Evolutionary conservation across 345 rosid species (phyloP).

Genomic region (Syzygium aromaticum): DNA sequence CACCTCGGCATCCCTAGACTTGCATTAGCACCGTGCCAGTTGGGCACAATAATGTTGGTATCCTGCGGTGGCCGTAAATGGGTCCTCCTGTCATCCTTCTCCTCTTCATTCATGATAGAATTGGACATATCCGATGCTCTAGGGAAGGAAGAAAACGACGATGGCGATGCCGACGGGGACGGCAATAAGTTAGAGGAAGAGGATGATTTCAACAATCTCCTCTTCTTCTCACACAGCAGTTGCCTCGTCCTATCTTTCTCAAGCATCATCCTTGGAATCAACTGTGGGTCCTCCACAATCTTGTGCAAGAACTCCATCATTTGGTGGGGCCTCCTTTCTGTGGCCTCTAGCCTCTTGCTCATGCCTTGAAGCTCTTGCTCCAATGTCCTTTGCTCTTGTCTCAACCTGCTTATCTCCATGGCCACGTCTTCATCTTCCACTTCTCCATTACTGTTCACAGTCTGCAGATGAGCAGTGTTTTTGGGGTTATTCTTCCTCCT

Average conservation of each 20-base stretch:
- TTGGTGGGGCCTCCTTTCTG: constrained; percentile 81
- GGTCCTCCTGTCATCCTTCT: background rate
- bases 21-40: background rate
- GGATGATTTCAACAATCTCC: constrained; percentile 25
- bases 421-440: constrained; percentile 50
- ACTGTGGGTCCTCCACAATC: constrained; percentile 65
- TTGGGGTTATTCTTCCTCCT: constrained; percentile 62
- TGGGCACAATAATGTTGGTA: background rate
- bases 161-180: constrained; percentile 19
- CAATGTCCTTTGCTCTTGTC: constrained; percentile 50
- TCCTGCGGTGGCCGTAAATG: background rate
- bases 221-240: constrained; percentile 27
- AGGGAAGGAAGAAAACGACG: constrained; percentile 25
- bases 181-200: background rate
- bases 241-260: constrained; percentile 32
- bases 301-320: constrained; percentile 78
- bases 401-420: constrained; percentile 62
- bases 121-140: background rate
- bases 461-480: background rate
- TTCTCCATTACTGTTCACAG: background rate
- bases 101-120: background rate
- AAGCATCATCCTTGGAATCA: constrained; percentile 52
- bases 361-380: constrained; percentile 57
- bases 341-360: constrained; percentile 59
- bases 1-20: background rate